Conservation (phyloP, 768 basidiomycete genomes). For the Agaricus blazei region DNA sequence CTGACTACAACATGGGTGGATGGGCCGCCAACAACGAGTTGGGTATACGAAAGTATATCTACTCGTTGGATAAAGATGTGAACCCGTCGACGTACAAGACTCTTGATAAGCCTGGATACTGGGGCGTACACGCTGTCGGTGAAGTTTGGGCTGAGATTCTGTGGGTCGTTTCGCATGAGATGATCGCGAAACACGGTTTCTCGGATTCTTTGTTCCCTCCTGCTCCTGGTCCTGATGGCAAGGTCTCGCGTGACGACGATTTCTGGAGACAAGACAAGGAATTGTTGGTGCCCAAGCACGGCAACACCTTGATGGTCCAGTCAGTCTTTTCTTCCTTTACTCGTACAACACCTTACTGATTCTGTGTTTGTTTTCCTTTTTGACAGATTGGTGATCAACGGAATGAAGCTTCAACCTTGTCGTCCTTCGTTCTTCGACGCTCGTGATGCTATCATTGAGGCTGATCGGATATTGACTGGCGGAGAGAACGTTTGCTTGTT, state of each 20-base stretch:
- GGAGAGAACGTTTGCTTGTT: conserved; percentile 90
- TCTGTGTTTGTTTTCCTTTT: not conserved
- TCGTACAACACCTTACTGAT: not conserved
- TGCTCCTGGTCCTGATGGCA: conserved; percentile 54
- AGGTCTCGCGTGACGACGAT: conserved; percentile 72
- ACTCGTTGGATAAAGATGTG: conserved; percentile 67
- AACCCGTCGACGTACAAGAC: conserved; percentile 95
- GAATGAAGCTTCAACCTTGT: conserved; percentile 95
- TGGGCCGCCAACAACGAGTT: conserved; percentile 80
- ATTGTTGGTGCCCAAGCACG: conserved; percentile 81
- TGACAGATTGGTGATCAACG: conserved; percentile 71
- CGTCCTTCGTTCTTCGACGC: conserved; percentile 88
- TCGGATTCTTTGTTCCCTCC: conserved; percentile 80
- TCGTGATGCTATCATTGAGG: conserved; percentile 85
- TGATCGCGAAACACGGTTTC: conserved; percentile 84
- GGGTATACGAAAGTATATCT: conserved; percentile 87
- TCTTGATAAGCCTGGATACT: conserved; percentile 90
- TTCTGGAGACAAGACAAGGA: conserved; percentile 40
- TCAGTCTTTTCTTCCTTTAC: conserved; percentile 24
- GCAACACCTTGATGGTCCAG: conserved; percentile 82
- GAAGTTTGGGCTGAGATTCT: conserved; percentile 96
- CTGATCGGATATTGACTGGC: conserved; percentile 84
- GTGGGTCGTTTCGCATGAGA: conserved; percentile 68
- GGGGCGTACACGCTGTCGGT: conserved; percentile 88
- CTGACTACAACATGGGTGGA: conserved; percentile 86